These are phyloP conservation scores for Secale cereale DNA, from an alignment of 176 grass and related monocot species.

Conservation along the genomic window DNA sequence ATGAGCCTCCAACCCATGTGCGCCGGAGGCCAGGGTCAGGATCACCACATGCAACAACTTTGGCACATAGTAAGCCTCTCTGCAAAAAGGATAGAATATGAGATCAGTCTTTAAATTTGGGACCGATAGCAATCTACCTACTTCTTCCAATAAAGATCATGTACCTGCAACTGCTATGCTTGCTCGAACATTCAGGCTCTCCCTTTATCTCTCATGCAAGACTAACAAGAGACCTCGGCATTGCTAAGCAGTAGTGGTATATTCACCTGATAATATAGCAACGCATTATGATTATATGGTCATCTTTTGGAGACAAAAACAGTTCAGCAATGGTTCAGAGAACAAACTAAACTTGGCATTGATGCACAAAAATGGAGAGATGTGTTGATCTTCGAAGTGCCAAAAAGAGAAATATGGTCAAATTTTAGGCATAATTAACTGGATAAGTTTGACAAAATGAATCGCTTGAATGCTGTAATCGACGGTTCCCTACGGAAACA, in stretches of 20 bases:
- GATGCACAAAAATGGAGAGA: neutral
- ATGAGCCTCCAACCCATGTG: no score
- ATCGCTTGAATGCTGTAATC: neutral
- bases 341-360: neutral
- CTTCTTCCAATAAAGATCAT: neutral
- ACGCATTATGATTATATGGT: neutral
- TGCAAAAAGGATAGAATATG: no score
- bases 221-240: slow-evolving; percentile 89
- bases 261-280: slow-evolving; percentile 72
- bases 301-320: neutral
- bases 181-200: slow-evolving; percentile 81
- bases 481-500: neutral
- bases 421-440: neutral
- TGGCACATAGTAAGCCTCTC: no score
- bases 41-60: no score
- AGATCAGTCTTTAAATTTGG: no score
- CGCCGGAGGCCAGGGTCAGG: no score
- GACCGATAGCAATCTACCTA: no score
- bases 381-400: neutral
- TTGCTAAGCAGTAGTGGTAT: slow-evolving; percentile 93
- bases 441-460: neutral
- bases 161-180: slow-evolving; percentile 42
- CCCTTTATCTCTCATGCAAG: slow-evolving; percentile 96
- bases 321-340: neutral
- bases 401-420: neutral